These are phyloP conservation scores for Lodderomyces orthopsilosis DNA, from an alignment of 1,139 yeast species.

Conservation along the genomic window DNA sequence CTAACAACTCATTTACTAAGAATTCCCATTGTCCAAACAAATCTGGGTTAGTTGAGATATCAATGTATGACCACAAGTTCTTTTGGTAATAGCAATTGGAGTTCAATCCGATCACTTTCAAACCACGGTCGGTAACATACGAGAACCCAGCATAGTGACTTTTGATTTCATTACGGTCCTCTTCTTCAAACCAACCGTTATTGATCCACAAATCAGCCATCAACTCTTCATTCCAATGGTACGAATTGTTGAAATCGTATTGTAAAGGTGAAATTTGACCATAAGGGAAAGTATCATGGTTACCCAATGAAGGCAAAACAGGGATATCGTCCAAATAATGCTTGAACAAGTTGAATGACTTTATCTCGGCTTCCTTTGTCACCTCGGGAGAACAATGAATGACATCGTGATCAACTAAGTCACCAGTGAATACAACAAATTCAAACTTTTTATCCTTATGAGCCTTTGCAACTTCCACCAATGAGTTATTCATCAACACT, in stretches of 20 bases:
- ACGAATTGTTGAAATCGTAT: conserved; percentile 40
- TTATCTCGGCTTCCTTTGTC: conserved; percentile 53
- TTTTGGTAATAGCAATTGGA: conserved; percentile 65
- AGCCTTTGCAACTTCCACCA: conserved; percentile 42
- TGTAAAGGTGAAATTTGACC: conserved; percentile 59
- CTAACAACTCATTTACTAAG: conserved; percentile 57
- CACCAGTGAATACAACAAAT: conserved; percentile 69
- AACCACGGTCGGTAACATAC: conserved; percentile 51
- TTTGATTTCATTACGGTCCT: conserved; percentile 19
- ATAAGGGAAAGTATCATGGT: conserved; percentile 73
- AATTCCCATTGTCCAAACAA: conserved; percentile 64
- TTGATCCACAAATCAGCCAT: conserved; percentile 57
- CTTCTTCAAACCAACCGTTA: conserved; percentile 35
- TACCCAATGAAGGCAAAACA: conserved; percentile 65
- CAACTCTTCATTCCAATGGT: conserved; percentile 46
- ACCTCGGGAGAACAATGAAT: conserved; percentile 43
- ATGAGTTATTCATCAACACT: conserved; percentile 52
- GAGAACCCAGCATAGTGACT: conserved; percentile 64
- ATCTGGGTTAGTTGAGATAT: conserved; percentile 52
- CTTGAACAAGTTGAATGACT: conserved; percentile 53
- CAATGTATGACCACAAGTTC: conserved; percentile 62
- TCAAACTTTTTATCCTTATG: conserved; percentile 42
- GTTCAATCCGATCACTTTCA: conserved; percentile 63
- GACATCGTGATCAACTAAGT: conserved; percentile 61
- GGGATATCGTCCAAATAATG: conserved; percentile 52